A percentile compares a stretch with the other conserved stretches of the same genome.
phyloP scores from a whole-genome alignment of 2,329 filamentous ascomycete species.

The Fusarium coicis region DNA sequence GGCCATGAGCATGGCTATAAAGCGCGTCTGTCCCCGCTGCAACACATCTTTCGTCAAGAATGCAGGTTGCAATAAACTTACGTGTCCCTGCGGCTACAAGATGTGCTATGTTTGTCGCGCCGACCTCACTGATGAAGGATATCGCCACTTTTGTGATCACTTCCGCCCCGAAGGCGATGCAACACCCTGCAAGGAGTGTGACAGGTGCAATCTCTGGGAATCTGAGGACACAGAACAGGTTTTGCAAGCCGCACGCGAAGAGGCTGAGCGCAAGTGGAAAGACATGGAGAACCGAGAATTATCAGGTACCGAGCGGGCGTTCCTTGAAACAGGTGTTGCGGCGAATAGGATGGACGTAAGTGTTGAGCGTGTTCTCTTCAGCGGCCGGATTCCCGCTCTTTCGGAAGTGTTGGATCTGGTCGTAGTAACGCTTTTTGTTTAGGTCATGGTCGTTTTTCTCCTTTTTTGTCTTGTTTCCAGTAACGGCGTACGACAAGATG shows the following conservation, averaged over 20 bases:
- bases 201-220: slow-evolving; percentile 82
- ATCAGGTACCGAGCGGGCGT: slow-evolving; percentile 64
- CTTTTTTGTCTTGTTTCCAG: not conserved
- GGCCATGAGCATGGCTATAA: slow-evolving; percentile 92
- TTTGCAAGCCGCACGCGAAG: slow-evolving; percentile 73
- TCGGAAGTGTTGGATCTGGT: slow-evolving; percentile 59
- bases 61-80: slow-evolving; percentile 95
- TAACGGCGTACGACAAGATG: slow-evolving; percentile 30
- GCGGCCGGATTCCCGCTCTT: slow-evolving; percentile 52
- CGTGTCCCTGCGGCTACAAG: slow-evolving; percentile 93
- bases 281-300: slow-evolving; percentile 70
- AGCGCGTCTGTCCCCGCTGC: slow-evolving; percentile 93
- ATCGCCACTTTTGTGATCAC: slow-evolving; percentile 95
- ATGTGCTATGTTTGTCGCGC: slow-evolving; percentile 98
- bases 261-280: slow-evolving; percentile 78
- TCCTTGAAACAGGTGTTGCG: slow-evolving; percentile 65
- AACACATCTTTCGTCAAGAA: slow-evolving; percentile 93
- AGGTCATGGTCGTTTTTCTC: slow-evolving; percentile 3
- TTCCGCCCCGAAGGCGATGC: slow-evolving; percentile 84
- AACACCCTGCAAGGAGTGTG: slow-evolving; percentile 79
- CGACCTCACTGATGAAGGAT: slow-evolving; percentile 79
- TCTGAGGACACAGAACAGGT: slow-evolving; percentile 77
- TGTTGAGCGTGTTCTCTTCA: slow-evolving; percentile 48
- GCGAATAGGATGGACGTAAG: slow-evolving; percentile 39
- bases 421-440: slow-evolving; percentile 57